phyloP scores from a whole-genome alignment of 768 basidiomycete genomes.

The Pleurotus pulmonarius region DNA sequence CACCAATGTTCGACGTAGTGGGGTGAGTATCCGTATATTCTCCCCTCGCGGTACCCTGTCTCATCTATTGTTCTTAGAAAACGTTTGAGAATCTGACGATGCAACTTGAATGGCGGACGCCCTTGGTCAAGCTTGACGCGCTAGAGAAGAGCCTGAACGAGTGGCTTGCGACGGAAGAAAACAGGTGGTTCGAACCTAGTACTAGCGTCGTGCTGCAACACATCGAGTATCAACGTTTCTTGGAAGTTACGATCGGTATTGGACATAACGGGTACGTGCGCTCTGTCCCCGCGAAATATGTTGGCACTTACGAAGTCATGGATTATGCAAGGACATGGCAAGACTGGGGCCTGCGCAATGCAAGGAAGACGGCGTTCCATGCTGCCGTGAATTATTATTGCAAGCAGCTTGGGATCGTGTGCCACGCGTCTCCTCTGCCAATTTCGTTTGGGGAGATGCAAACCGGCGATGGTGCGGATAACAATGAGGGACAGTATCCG shows the following conservation, averaged over 20 bases:
- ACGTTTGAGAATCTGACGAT: constrained; percentile 64
- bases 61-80: constrained; percentile 38
- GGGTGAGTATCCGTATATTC: constrained; percentile 29
- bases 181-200: constrained; percentile 71
- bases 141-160: constrained; percentile 65
- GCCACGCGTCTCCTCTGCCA: constrained; percentile 58
- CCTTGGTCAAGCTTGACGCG: constrained; percentile 65
- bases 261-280: constrained; percentile 42
- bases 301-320: too few species aligned
- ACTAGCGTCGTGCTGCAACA: constrained; percentile 61
- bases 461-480: constrained; percentile 15
- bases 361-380: constrained; percentile 74
- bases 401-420: constrained; percentile 62
- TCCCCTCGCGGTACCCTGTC: not conserved
- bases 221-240: constrained; percentile 61
- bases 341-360: constrained; percentile 58
- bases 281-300: too few species aligned
- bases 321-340: constrained; percentile 17
- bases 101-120: constrained; percentile 75
- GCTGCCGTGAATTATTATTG: constrained; percentile 74
- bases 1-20: constrained; percentile 72
- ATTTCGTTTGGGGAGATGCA: constrained; percentile 42
- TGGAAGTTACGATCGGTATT: constrained; percentile 69
- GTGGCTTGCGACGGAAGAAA: constrained; percentile 77
- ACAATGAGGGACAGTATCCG: not conserved